phyloP scores from a whole-genome alignment of 176 grass and related monocot genomes.

The Thinopyrum elongatum region DNA sequence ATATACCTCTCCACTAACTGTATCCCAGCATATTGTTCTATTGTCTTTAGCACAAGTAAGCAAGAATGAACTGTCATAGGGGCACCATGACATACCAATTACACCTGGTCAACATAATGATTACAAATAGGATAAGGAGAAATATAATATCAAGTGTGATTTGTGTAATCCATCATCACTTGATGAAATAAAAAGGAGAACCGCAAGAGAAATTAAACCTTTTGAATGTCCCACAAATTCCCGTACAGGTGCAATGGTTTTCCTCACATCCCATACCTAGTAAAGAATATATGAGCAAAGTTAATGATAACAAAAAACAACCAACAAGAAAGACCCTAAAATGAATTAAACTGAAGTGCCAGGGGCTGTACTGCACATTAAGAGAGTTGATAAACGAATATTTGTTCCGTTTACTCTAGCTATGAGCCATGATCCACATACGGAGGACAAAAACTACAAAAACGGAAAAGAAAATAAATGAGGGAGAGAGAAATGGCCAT shows the following conservation, averaged over 20 bases:
- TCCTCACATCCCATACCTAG: conserved; percentile 99
- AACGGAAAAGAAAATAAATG: neutral
- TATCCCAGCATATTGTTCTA: conserved; percentile 99
- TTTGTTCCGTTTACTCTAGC: neutral
- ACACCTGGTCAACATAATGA: conserved; percentile 63
- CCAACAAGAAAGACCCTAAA: neutral
- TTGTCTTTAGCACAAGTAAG: conserved; percentile 98
- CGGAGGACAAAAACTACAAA: neutral
- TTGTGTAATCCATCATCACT: conserved; percentile 16
- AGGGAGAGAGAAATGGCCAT: conserved; percentile 23
- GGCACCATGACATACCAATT: conserved; percentile 99
- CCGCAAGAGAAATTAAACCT: conserved; percentile 55
- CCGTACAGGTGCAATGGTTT: conserved; percentile 93
- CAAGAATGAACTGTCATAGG: conserved; percentile 96
- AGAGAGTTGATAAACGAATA: neutral
- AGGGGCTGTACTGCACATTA: neutral
- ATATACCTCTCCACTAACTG: conserved; percentile 88
- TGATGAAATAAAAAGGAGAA: conserved; percentile 21
- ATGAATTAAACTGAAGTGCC: neutral
- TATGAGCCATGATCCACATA: neutral
- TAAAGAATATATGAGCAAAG: conserved; percentile 29
- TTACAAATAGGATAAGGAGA: conserved; percentile 19
- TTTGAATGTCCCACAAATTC: conserved; percentile 95
- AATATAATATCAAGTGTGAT: neutral
- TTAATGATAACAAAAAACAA: neutral